These are phyloP conservation scores for Gastrolobium villosum DNA, from an alignment of 306 rosid genomes.

Conservation along the genomic window DNA sequence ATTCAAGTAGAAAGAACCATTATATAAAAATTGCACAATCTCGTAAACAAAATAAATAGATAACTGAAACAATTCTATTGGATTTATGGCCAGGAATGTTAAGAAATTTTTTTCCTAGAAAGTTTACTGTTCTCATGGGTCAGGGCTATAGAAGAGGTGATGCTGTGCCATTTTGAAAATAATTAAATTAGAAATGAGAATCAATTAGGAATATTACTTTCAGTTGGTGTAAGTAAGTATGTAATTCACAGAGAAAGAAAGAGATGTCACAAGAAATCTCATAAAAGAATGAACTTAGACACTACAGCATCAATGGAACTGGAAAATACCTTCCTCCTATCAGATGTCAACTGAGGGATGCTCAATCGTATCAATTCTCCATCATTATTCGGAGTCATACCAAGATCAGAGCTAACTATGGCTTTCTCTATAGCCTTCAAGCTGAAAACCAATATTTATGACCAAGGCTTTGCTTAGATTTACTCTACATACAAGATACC, in stretches of 20 bases:
- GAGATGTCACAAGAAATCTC: background rate
- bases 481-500: conserved; percentile 19
- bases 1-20: conserved; percentile 1
- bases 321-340: conserved; percentile 87
- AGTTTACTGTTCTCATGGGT: conserved; percentile 29
- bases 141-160: conserved; percentile 23
- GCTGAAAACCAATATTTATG: conserved; percentile 61
- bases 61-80: conserved; percentile 21
- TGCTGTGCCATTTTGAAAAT: conserved; percentile 6
- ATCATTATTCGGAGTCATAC: conserved; percentile 95
- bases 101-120: background rate
- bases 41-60: conserved; percentile 29
- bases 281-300: conserved; percentile 17
- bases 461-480: conserved; percentile 41
- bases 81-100: conserved; percentile 8
- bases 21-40: conserved; percentile 1
- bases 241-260: conserved; percentile 18
- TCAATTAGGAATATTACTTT: conserved; percentile 38
- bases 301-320: conserved; percentile 36
- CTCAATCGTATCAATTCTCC: conserved; percentile 87
- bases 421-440: conserved; percentile 97
- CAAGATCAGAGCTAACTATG: conserved; percentile 85
- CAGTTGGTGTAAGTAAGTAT: background rate
- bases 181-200: conserved; percentile 26
- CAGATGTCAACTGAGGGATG: conserved; percentile 89